Evolutionary conservation across 2,329 filamentous ascomycete genomes (phyloP), one percentile per base, ranked within the genome.

Genomic region (Lachnellula suecica): DNA sequence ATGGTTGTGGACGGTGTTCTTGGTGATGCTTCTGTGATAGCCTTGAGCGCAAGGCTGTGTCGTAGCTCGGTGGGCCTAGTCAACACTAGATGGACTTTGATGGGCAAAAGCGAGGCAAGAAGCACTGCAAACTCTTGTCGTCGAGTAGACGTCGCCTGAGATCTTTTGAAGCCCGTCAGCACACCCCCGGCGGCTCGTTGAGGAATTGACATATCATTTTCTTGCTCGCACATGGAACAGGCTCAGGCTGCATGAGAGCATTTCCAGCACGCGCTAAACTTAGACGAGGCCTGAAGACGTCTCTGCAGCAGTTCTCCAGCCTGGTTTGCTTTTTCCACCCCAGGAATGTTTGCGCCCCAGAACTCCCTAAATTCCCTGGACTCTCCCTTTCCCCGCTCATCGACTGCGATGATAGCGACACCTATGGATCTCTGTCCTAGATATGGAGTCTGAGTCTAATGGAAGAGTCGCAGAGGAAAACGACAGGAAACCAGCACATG

Each of bases 401-500:
- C 42, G 43, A 51, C 46, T 61, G 54, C 54, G 46, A 65, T 64
- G 62, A 59, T 23, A 47, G 53, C 29, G 41, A 45, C 22, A 44
- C 45, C 20, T 49, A 51, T 54, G 59, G 62, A 59, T 49, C 57
- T 60, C 50, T 59, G 56, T 62, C 51, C 58, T 54, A 53, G 59
- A 62, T 47, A 65, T 67, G 65, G 65, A 66, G 52, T 44, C 58
- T 45, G 54, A 66, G 52, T 44, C 58, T 45, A 55, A 61, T 59
- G 64, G 54, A 49, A 60, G 50, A 47, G 23, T 42, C 34, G 29
- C 44, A 46, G 51, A 61, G 24, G 58, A 61, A 45, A 46, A 51
- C 24, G 48, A 55, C 40, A 59, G 51, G 24, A 37, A 44, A 49
- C 35, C 19, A 20, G 22, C 31, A n/a, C n/a, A n/a, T 44, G 48